Conservation (phyloP, 2,329 filamentous ascomycete genomes). For the Diaporthe humulicola region DNA sequence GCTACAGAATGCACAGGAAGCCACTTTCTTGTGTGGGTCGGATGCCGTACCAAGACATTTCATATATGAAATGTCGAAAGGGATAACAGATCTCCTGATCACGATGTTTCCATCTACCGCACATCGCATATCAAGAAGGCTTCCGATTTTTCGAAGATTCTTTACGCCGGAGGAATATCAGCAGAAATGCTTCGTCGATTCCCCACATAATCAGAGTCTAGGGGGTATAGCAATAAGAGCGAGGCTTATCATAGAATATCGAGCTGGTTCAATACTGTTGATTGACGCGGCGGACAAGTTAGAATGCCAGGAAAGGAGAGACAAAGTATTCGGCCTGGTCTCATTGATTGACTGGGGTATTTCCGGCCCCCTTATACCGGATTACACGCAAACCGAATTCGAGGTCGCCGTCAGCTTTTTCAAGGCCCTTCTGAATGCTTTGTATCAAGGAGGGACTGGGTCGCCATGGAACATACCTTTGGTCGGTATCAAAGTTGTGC, state of each 20-base stretch:
- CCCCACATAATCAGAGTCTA: too few relatives aligned
- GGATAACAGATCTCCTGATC: too few relatives aligned
- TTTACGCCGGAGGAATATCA: not conserved
- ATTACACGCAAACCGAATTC: not conserved
- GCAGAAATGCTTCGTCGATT: too few relatives aligned
- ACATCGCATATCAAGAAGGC: not conserved
- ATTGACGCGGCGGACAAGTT: not conserved
- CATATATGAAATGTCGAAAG: not conserved
- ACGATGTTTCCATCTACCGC: too few relatives aligned
- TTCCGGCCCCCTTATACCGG: not conserved
- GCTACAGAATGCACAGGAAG: not conserved
- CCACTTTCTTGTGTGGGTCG: not conserved
- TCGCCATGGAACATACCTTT: not conserved
- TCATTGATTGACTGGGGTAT: not conserved
- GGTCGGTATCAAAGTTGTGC: too few relatives aligned
- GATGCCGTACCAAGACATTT: not conserved
- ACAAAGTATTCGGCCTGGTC: not conserved
- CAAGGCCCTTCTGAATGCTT: not conserved
- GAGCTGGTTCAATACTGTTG: not conserved
- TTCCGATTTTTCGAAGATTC: not conserved
- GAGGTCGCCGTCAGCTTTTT: not conserved
- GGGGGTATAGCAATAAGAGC: not conserved
- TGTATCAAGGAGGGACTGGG: not conserved
- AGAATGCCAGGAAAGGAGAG: not conserved
- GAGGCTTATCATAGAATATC: not conserved